phyloP scores from a whole-genome alignment of 257 asterid genomes.

The Agastache rugosa region DNA sequence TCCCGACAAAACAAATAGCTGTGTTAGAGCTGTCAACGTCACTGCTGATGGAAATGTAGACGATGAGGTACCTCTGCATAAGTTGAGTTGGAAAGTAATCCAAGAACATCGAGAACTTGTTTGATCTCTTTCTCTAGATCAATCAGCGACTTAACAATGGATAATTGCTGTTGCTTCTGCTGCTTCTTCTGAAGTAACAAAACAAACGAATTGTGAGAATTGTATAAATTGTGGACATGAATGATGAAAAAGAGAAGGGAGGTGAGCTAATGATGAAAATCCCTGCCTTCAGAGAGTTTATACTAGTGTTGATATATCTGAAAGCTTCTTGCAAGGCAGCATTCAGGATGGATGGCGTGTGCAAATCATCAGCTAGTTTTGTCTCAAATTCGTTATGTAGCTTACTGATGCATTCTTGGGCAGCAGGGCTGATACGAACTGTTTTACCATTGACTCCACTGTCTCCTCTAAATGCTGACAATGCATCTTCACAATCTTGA shows the following conservation, averaged over 20 bases:
- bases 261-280: conserved; percentile 18
- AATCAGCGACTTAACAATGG: conserved; percentile 40
- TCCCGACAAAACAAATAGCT: background rate
- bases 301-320: conserved; percentile 57
- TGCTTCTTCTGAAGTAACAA: conserved; percentile 46
- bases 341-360: conserved; percentile 71
- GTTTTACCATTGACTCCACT: conserved; percentile 41
- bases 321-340: conserved; percentile 69
- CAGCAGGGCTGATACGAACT: conserved; percentile 50
- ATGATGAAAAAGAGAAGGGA: background rate
- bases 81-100: conserved; percentile 45
- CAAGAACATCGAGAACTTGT: conserved; percentile 44
- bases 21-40: background rate
- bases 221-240: conserved; percentile 30
- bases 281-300: conserved; percentile 66
- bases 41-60: conserved; percentile 5
- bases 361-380: conserved; percentile 81
- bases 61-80: conserved; percentile 44
- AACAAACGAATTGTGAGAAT: conserved; percentile 36
- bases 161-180: conserved; percentile 44
- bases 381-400: conserved; percentile 67
- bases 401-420: conserved; percentile 59
- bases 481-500: conserved; percentile 64
- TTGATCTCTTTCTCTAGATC: conserved; percentile 45
- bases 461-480: conserved; percentile 47